These are phyloP conservation scores for Penicillium nordicum DNA, from an alignment of 2,329 filamentous ascomycete species.

Conservation along the genomic window DNA sequence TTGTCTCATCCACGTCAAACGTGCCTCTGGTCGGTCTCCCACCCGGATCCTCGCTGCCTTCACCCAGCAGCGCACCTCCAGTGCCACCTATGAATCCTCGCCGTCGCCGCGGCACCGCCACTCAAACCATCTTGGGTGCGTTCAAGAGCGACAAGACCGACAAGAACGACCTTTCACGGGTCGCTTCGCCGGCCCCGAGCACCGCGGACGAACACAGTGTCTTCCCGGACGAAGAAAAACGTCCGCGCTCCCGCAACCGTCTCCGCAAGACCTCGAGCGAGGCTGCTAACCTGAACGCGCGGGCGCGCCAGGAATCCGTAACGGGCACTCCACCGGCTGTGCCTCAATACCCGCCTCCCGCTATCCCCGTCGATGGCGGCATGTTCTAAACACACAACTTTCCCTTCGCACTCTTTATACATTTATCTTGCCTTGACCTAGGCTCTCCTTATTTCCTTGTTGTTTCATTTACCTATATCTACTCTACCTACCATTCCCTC, in stretches of 20 bases:
- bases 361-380: slow-evolving; percentile 32
- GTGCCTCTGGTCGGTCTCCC: slow-evolving; percentile 58
- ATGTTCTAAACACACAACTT: slow-evolving; percentile 35
- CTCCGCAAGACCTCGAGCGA: slow-evolving; percentile 39
- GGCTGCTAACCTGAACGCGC: slow-evolving; percentile 44
- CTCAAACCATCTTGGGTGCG: slow-evolving; percentile 39
- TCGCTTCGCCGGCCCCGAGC: slow-evolving; percentile 21
- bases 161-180: slow-evolving; percentile 29
- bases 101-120: slow-evolving; percentile 50
- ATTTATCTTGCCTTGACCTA: neutral
- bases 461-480: slow-evolving; percentile 6
- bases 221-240: slow-evolving; percentile 37
- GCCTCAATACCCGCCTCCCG: slow-evolving; percentile 32
- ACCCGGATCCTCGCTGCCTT: slow-evolving; percentile 52
- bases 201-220: slow-evolving; percentile 19
- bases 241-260: slow-evolving; percentile 32
- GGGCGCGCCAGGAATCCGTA: slow-evolving; percentile 43
- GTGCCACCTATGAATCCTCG: slow-evolving; percentile 60
- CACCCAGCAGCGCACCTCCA: slow-evolving; percentile 50
- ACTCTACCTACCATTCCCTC: slow-evolving; percentile 1
- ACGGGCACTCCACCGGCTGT: slow-evolving; percentile 29
- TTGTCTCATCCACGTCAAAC: slow-evolving; percentile 53
- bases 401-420: neutral
- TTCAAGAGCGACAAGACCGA: slow-evolving; percentile 39
- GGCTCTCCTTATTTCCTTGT: slow-evolving; percentile 1